phyloP scores from a whole-genome alignment of 192 early-diverging fungal genomes.

The Mortierella claussenii region DNA sequence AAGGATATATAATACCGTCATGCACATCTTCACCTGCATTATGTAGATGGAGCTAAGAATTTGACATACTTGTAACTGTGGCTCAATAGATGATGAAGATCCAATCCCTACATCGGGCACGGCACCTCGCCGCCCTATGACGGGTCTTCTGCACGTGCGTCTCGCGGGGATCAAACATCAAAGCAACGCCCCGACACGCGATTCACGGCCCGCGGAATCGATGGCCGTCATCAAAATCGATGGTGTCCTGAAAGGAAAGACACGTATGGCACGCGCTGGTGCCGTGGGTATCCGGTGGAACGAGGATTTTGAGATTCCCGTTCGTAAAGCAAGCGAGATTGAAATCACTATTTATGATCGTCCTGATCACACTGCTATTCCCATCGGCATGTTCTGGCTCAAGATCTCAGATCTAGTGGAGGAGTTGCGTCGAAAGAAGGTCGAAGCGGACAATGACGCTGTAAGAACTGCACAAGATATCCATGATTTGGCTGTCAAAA shows the following conservation, averaged over 20 bases:
- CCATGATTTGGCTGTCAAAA: conserved; percentile 34
- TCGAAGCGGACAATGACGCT: conserved; percentile 68
- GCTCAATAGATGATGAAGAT: conserved; percentile 49
- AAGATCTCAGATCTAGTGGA: conserved; percentile 94
- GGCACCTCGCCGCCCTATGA: conserved; percentile 72
- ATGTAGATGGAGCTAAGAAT: no score
- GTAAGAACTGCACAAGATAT: conserved; percentile 56
- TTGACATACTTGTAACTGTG: no score
- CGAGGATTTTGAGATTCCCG: conserved; percentile 87
- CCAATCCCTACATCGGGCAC: conserved; percentile 54
- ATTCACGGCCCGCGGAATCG: conserved; percentile 70
- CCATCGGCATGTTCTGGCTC: conserved; percentile 93
- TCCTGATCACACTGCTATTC: conserved; percentile 66
- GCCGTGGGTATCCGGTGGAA: conserved; percentile 75
- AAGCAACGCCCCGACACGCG: conserved; percentile 65
- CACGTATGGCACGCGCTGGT: conserved; percentile 67
- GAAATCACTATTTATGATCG: conserved; percentile 93
- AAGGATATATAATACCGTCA: no score
- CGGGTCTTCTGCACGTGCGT: conserved; percentile 75
- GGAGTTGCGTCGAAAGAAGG: conserved; percentile 77
- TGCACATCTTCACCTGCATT: no score
- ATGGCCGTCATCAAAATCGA: conserved; percentile 87
- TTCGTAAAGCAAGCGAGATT: conserved; percentile 91
- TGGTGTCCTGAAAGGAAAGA: conserved; percentile 78
- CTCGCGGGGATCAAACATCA: conserved; percentile 68